phyloP scores from a whole-genome alignment of 306 rosid species.

The Phaseolus lunatus region DNA sequence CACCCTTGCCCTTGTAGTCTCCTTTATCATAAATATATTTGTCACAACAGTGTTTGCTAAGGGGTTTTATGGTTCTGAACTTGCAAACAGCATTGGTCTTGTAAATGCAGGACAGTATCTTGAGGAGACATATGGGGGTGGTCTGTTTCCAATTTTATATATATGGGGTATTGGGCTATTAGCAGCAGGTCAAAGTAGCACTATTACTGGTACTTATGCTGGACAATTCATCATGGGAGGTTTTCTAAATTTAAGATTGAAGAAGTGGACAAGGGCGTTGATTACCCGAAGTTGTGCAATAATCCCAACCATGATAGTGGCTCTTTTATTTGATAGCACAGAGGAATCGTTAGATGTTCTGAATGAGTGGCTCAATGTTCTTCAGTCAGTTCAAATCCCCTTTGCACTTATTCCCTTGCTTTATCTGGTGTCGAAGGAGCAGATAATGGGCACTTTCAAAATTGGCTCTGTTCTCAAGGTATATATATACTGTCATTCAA shows the following conservation, averaged over 20 bases:
- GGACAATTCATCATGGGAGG: constrained; percentile 99
- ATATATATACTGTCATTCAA: constrained; percentile 27
- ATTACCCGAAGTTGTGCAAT: constrained; percentile 94
- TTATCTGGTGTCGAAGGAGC: constrained; percentile 90
- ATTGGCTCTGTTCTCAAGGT: constrained; percentile 82
- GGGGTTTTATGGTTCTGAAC: constrained; percentile 79
- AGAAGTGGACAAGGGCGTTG: constrained; percentile 91
- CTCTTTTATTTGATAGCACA: constrained; percentile 76
- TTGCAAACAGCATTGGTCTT: constrained; percentile 79
- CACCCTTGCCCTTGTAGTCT: constrained; percentile 72
- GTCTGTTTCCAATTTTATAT: constrained; percentile 79
- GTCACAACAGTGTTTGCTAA: constrained; percentile 95
- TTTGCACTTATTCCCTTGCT: constrained; percentile 97
- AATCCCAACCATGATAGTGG: constrained; percentile 90
- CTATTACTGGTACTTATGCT: constrained; percentile 95
- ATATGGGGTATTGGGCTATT: constrained; percentile 95
- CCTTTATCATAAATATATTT: constrained; percentile 79
- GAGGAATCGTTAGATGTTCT: constrained; percentile 72
- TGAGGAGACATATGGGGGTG: constrained; percentile 88
- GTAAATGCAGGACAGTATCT: constrained; percentile 93
- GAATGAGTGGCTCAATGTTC: constrained; percentile 97
- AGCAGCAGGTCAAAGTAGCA: constrained; percentile 98
- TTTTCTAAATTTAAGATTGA: constrained; percentile 79
- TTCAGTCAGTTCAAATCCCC: constrained; percentile 96
- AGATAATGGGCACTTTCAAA: constrained; percentile 84